These are phyloP conservation scores for Alternaria hordeiaustralica DNA, from an alignment of 2,329 filamentous ascomycete species.

Conservation along the genomic window DNA sequence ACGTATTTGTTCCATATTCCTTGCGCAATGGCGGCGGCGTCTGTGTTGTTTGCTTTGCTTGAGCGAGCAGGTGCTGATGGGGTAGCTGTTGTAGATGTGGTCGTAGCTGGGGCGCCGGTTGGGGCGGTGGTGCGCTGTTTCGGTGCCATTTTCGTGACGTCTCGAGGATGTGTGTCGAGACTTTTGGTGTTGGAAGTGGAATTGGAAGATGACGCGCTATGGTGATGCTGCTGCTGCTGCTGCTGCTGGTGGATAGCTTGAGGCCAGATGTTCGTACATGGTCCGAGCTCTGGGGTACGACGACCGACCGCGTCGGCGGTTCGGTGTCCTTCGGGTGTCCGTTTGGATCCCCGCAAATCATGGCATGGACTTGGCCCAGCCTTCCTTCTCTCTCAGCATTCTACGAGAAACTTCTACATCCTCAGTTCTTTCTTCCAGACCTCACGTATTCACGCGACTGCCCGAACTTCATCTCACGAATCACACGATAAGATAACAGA, in stretches of 20 bases:
- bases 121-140: constrained; percentile 36
- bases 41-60: constrained; percentile 40
- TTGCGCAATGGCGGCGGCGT: constrained; percentile 64
- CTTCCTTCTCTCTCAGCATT: background rate
- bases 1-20: constrained; percentile 81
- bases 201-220: background rate
- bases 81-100: constrained; percentile 27
- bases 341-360: constrained; percentile 27
- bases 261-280: constrained; percentile 32
- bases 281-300: constrained; percentile 15
- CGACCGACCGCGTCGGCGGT: constrained; percentile 1
- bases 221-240: constrained; percentile 15
- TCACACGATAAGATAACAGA: background rate
- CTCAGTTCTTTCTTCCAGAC: background rate
- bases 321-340: constrained; percentile 18
- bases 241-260: constrained; percentile 24
- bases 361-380: constrained; percentile 4
- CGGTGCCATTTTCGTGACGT: constrained; percentile 36
- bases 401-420: background rate
- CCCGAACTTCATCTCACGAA: no score
- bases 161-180: background rate
- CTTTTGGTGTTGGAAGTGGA: background rate
- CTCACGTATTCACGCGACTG: background rate
- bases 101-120: constrained; percentile 11
- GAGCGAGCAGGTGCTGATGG: constrained; percentile 23